A percentile compares a stretch with the other conserved stretches of the same genome.
Evolutionary conservation across 1,139 yeast species (phyloP).

Genomic region (Spencermartinsiella ligniputridi): DNA sequence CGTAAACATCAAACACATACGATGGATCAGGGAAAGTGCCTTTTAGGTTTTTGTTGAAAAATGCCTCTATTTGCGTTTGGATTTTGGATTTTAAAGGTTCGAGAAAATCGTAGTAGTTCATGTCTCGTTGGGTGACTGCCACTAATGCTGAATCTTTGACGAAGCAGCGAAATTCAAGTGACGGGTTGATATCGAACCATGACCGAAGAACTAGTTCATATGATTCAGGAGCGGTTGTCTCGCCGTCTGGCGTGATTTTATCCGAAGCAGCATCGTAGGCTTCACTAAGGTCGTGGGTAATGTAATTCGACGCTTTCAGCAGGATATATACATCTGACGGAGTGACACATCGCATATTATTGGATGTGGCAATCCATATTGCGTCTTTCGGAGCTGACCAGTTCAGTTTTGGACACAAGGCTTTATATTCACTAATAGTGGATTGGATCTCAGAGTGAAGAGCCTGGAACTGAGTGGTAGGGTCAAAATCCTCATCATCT

Average conservation of each 20-base stretch:
- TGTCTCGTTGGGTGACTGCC: constrained; percentile 81
- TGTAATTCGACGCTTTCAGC: constrained; percentile 80
- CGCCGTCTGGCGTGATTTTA: constrained; percentile 12
- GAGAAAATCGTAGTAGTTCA: constrained; percentile 73
- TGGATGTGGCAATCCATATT: constrained; percentile 80
- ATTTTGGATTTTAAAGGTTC: constrained; percentile 45
- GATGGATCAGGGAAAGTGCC: constrained; percentile 50
- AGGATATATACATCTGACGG: constrained; percentile 74
- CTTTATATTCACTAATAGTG: constrained; percentile 40
- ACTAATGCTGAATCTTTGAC: constrained; percentile 57
- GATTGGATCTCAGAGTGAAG: constrained; percentile 51
- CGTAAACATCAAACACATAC: constrained; percentile 73
- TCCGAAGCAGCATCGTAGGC: constrained; percentile 49
- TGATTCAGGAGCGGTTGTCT: constrained; percentile 24
- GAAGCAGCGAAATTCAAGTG: constrained; percentile 85
- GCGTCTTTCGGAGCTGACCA: constrained; percentile 98
- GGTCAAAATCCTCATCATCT: constrained; percentile 53
- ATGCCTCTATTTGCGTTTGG: constrained; percentile 46
- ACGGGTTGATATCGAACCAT: constrained; percentile 82
- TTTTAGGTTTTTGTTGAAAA: constrained; percentile 48
- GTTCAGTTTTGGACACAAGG: constrained; percentile 82
- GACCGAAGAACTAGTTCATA: constrained; percentile 71
- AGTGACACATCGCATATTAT: constrained; percentile 63
- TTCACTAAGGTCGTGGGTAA: constrained; percentile 75
- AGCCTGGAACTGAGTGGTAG: constrained; percentile 47